Evolutionary conservation across 805 yeast species (phyloP), one percentile per base, ranked within the genome.

Genomic region (Kluyveromyces lactis): DNA sequence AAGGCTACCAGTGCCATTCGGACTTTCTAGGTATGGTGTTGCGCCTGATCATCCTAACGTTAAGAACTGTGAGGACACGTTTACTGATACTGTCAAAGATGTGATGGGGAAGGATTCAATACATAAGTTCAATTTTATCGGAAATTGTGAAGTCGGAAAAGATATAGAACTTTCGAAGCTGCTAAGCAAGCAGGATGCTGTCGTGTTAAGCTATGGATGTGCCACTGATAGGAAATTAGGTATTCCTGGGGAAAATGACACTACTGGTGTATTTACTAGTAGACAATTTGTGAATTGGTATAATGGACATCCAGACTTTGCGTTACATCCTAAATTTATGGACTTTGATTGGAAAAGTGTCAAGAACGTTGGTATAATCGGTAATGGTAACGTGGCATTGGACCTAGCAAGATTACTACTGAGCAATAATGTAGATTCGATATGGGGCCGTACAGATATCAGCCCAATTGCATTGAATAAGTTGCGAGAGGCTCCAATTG

Each of bases 31-130:
- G 26, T 89, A 75, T 56, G 99, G 99, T 1, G 97, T 92, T n/a
- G 97, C 98, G 0, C 99, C 99, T 2, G 99, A 92, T 62, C 97
- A 92, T 61, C 95, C 96, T 0, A 97, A 92, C 53, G 97, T 92
- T 24, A 90, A 89, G 58, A 79, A 79, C 43, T 83, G 92, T 51
- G 72, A 68, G 38, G 67, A n/a, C n/a, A n/a, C n/a, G n/a, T n/a
- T 82, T 15, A 79, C 87, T 38, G n/a, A n/a, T n/a, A n/a, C n/a
- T n/a, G n/a, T n/a, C n/a, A n/a, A n/a, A n/a, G n/a, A n/a, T n/a
- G n/a, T n/a, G n/a, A n/a, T n/a, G n/a, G 36, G 37, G 3, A 42
- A 48, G 48, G 51, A 64, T 53, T 40, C 48, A 18, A 49, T 55
- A 10, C 56, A 61, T 10, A 50, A 59, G 2, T 77, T 79, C 52